Base-by-base conservation (phyloP, 2,329 filamentous ascomycete genomes). In the Fusarium hainanense region DNA sequence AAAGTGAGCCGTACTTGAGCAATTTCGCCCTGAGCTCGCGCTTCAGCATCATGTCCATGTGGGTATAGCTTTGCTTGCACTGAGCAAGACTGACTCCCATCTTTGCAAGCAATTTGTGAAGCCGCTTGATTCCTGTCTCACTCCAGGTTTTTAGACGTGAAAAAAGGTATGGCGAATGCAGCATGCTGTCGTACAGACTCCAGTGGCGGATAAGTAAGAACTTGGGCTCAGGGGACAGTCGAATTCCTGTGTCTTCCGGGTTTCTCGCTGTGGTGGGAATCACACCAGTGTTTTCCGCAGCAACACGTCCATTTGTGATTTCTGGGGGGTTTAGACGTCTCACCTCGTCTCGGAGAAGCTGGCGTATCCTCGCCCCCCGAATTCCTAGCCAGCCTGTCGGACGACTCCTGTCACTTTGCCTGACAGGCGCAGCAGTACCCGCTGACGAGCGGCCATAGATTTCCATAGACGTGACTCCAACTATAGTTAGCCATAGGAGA, bases 21-120 rank as follows among this genome's bases (percentile, higher is more conserved):
- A 99, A 85, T 63, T 97, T 93, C 49, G 93, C 89, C 43, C 95
- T 90, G 30, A 98, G 82, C 30, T 93, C 93, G 7, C 93, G 90
- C 81, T 98, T 99, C 34, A 99, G 84, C 79, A 97, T 91, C 90
- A 98, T 97, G 80, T 98, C 95, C 94, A 99, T 98, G 79, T 99
- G 96, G 0, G 94, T 93, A 78, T 98, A 99, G 77, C 90, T 95
- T 80, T 98, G 96, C 75, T 93, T 94, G 81, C 94, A 97, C 81
- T 99, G 95, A 7, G 91, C 92, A 40, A 98, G 84, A 76, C 93
- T 97, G 58, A 99, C 93, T 32, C 96, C 96, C 95, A 99, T 99
- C 80, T 98, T 99, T 44, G 96, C 96, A 4, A 99, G 86, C 1
- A 99, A 87, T 77, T 98, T 98, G 79, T 98, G 93, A 21, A 99